Percentiles rank a stretch among this genome's conserved stretches.
phyloP scores from a whole-genome alignment of 345 rosid genomes.

The Euphorbia peplus region DNA sequence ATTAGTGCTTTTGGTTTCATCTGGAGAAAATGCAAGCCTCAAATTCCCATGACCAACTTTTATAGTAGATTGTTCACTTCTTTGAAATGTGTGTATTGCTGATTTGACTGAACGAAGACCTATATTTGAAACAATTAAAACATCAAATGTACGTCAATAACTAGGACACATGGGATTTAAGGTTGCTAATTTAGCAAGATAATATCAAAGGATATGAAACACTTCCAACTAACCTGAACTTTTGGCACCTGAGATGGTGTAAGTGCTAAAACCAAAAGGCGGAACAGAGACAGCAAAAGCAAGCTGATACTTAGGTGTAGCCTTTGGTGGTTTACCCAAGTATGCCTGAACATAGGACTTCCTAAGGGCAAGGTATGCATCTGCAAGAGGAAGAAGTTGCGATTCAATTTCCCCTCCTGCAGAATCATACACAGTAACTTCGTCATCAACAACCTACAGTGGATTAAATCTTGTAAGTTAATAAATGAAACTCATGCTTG shows the following conservation, averaged over 20 bases:
- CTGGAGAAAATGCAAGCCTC: slow-evolving; percentile 57
- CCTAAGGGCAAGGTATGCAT: slow-evolving; percentile 53
- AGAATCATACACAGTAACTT: slow-evolving; percentile 64
- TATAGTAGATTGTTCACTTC: slow-evolving; percentile 39
- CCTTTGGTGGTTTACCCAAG: slow-evolving; percentile 52
- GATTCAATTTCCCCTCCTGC: slow-evolving; percentile 78
- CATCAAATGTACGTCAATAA: slow-evolving; percentile 4
- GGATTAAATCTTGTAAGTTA: slow-evolving; percentile 17
- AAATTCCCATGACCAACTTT: slow-evolving; percentile 71
- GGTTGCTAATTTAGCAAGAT: slow-evolving; percentile 20
- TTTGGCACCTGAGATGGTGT: slow-evolving; percentile 58
- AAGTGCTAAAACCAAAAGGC: slow-evolving; percentile 90
- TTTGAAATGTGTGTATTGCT: slow-evolving; percentile 40
- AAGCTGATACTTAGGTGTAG: slow-evolving; percentile 76
- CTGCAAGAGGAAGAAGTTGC: slow-evolving; percentile 72
- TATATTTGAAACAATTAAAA: slow-evolving; percentile 27
- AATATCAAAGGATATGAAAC: slow-evolving; percentile 21
- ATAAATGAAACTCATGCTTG: slow-evolving; percentile 8
- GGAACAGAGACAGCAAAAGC: slow-evolving; percentile 77
- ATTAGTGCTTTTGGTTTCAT: slow-evolving; percentile 37
- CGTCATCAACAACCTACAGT: slow-evolving; percentile 60
- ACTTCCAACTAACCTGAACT: slow-evolving; percentile 45
- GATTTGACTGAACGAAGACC: slow-evolving; percentile 56
- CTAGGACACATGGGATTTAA: slow-evolving; percentile 19
- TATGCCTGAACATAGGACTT: slow-evolving; percentile 70